Evolutionary conservation across 352 stramenopile genomes (phyloP).

Genomic region (Pythium chondricola): DNA sequence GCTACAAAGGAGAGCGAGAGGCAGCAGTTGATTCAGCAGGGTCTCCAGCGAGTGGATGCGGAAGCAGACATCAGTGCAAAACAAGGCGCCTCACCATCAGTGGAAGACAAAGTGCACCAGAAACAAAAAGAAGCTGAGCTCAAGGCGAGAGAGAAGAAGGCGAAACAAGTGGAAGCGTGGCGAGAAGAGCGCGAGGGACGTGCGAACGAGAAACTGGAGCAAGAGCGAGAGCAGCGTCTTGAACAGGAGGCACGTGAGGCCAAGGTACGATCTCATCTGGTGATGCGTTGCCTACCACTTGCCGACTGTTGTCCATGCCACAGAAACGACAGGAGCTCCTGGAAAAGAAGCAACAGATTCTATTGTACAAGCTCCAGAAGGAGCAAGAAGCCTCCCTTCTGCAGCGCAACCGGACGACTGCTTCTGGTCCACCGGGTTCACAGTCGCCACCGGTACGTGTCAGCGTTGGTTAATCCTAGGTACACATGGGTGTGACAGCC

Average conservation of each 20-base stretch:
- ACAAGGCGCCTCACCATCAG: not conserved
- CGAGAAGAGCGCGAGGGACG: slow-evolving; percentile 37
- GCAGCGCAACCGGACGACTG: not conserved
- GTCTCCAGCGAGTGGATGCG: slow-evolving; percentile 20
- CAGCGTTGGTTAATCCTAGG: not conserved
- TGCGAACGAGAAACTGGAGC: slow-evolving; percentile 22
- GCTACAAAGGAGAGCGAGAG: slow-evolving; percentile 38
- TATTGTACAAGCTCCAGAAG: slow-evolving; percentile 72
- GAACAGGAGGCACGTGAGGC: slow-evolving; percentile 37
- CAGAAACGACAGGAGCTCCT: slow-evolving; percentile 40
- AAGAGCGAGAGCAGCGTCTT: slow-evolving; percentile 21
- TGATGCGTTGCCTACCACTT: not conserved
- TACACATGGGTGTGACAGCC: not conserved
- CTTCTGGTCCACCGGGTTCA: not conserved
- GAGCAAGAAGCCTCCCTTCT: slow-evolving; percentile 47
- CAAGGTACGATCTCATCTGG: slow-evolving; percentile 27
- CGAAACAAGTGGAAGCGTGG: slow-evolving; percentile 30
- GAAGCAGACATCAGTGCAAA: not conserved
- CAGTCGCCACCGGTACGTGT: slow-evolving; percentile 26
- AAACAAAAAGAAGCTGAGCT: slow-evolving; percentile 8
- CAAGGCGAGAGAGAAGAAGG: slow-evolving; percentile 23
- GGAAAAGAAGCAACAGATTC: slow-evolving; percentile 70
- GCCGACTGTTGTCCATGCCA: not conserved
- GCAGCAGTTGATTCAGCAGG: slow-evolving; percentile 33
- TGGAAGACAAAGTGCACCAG: not conserved